Evolutionary conservation across 495 filamentous ascomycete genomes (phyloP), one percentile per base, ranked within the genome.

Genomic region (Neurospora sp.): DNA sequence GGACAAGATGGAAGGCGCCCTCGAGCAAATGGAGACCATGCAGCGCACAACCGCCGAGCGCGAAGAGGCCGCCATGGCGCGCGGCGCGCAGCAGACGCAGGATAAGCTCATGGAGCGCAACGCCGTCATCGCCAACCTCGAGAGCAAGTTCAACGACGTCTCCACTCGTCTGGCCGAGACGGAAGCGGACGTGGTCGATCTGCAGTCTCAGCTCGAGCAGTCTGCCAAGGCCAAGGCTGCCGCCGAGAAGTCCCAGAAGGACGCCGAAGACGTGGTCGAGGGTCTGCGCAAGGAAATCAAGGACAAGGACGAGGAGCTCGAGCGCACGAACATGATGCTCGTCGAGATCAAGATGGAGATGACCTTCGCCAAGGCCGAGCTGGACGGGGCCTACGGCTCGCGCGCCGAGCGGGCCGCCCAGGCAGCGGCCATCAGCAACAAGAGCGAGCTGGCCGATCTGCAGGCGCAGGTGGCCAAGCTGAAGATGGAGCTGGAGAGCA

Each of bases 321-420:
- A 91, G 14, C 85, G 88, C 39, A 85, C 96, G 70, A 94, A 96
- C 78, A 87, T 89, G 75, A 93, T 96, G 81, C 86, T 97, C 73
- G 92, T 94, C 69, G 90, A 93, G 72, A 85, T 96, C 69, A 93
- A 94, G 72, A 98, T 94, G 44, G 96, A 98, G 78, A 85, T 97
- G 73, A 94, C 94, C 69, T 89, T 99, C 82, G 92, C 92, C 72
- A 93, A 92, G 80, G 96, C 96, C 6, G 96, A 99, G 84, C 91
- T 98, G 41, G 96, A 99, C 78, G 93, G 93, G 71, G 95, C 96
- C 23, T 97, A 97, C 78, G 96, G 93, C 38, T 89, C 89, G 11
- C 85, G 92, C 72, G 88, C 90, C 46, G 85, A 96, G 80, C 89
- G 93, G 31, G 93, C 93, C 6, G 92, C 92, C 0, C 91, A 93